A percentile compares a stretch with the other conserved stretches of the same genome.
These are phyloP conservation scores for Gymnopus androsaceus DNA, from an alignment of 1,284 basidiomycete genomes.

Conservation along the genomic window DNA sequence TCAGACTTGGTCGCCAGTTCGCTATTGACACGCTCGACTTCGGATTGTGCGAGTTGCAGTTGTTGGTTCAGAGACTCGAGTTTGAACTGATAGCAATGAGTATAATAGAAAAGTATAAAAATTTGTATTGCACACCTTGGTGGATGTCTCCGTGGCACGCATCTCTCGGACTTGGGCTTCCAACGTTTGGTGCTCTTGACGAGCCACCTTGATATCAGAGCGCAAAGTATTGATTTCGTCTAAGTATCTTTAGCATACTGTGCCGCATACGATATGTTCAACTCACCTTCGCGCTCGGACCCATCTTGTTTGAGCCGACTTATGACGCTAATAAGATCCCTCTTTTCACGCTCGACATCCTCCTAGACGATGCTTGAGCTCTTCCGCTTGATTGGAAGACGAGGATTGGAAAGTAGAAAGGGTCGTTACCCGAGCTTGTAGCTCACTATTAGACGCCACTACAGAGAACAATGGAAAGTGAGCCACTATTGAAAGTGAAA, in stretches of 20 bases:
- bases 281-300: slow-evolving; percentile 63
- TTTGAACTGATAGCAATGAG: slow-evolving; percentile 59
- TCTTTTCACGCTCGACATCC: slow-evolving; percentile 77
- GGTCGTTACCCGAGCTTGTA: slow-evolving; percentile 56
- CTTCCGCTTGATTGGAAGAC: slow-evolving; percentile 61
- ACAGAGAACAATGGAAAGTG: slow-evolving; percentile 15
- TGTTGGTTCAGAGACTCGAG: slow-evolving; percentile 79
- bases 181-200: slow-evolving; percentile 68
- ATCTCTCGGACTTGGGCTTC: slow-evolving; percentile 71
- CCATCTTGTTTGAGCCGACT: slow-evolving; percentile 73
- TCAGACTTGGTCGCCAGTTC: slow-evolving; percentile 69
- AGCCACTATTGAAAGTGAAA: slow-evolving; percentile 17
- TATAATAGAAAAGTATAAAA: slow-evolving; percentile 7
- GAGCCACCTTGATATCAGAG: slow-evolving; percentile 67
- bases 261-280: background rate
- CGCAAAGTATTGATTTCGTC: slow-evolving; percentile 74
- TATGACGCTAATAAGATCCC: slow-evolving; percentile 73
- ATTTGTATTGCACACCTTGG: slow-evolving; percentile 49
- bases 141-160: slow-evolving; percentile 68
- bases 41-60: slow-evolving; percentile 69
- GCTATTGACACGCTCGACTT: slow-evolving; percentile 63
- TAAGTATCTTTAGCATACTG: slow-evolving; percentile 28
- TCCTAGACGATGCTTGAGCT: slow-evolving; percentile 61
- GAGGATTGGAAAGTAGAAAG: slow-evolving; percentile 56
- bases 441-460: slow-evolving; percentile 53